phyloP scores from a whole-genome alignment of 495 filamentous ascomycete genomes.

The Darksidea phi region DNA sequence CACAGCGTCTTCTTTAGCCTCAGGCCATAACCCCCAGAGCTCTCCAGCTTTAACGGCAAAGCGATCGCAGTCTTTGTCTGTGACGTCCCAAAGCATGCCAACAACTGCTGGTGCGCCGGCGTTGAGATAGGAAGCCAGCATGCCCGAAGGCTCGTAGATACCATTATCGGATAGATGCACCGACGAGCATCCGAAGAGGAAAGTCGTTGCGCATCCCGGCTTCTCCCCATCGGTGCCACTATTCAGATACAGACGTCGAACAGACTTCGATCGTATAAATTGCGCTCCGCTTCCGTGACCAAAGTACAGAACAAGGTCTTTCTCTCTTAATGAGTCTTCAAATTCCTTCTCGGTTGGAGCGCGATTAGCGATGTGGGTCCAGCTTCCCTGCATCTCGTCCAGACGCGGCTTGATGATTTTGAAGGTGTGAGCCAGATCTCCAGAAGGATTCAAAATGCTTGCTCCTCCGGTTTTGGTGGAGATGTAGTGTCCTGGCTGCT shows the following conservation, averaged over 20 bases:
- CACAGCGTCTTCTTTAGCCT: constrained; percentile 27
- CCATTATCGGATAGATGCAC: constrained; percentile 75
- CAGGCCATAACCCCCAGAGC: constrained; percentile 70
- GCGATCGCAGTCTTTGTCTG: constrained; percentile 92
- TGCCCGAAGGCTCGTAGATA: constrained; percentile 84
- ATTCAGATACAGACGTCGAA: constrained; percentile 66
- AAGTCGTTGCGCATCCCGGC: constrained; percentile 64
- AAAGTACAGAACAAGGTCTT: constrained; percentile 82
- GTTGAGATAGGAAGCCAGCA: constrained; percentile 85
- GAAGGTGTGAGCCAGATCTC: constrained; percentile 79
- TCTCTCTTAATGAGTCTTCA: constrained; percentile 48
- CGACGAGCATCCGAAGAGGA: constrained; percentile 90
- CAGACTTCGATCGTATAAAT: constrained; percentile 77
- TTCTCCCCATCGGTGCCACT: neutral
- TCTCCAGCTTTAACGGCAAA: constrained; percentile 75
- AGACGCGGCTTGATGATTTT: constrained; percentile 65
- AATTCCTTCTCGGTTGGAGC: constrained; percentile 78
- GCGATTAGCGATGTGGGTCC: constrained; percentile 64
- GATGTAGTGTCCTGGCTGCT: constrained; percentile 52
- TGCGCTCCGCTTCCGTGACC: constrained; percentile 95
- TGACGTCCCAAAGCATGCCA: constrained; percentile 95
- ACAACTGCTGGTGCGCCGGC: constrained; percentile 72
- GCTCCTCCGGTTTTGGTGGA: constrained; percentile 67
- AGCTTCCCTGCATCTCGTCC: constrained; percentile 50
- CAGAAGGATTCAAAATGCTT: constrained; percentile 84